Percentiles rank a stretch among this genome's conserved stretches.
phyloP scores from a whole-genome alignment of 257 asterid species.

The Haberlea rhodopensis region DNA sequence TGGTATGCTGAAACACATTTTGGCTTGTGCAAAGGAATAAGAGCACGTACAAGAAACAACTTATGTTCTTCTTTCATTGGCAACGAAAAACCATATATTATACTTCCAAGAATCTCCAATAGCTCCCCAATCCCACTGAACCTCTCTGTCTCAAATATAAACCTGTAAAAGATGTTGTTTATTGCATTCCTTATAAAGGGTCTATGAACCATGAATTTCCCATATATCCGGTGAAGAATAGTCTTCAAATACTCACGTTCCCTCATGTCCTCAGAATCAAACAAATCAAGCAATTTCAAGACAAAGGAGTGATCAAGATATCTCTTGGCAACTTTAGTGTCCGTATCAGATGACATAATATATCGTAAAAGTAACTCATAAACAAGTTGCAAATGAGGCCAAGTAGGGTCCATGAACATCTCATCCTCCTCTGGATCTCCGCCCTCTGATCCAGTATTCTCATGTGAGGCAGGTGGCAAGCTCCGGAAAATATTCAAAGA shows the following conservation, averaged over 20 bases:
- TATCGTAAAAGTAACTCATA: slow-evolving; percentile 14
- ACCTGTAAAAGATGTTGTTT: slow-evolving; percentile 12
- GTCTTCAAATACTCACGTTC: slow-evolving; percentile 16
- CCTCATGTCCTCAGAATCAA: slow-evolving; percentile 15
- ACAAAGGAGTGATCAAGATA: slow-evolving; percentile 11
- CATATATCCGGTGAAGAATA: slow-evolving; percentile 15
- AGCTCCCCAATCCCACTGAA: slow-evolving; percentile 17
- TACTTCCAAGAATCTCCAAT: slow-evolving; percentile 16
- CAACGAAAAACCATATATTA: slow-evolving; percentile 13
- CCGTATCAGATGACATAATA: slow-evolving; percentile 1
- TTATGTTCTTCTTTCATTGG: slow-evolving; percentile 19
- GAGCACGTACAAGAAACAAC: slow-evolving; percentile 14
- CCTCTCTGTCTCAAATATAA: slow-evolving; percentile 17
- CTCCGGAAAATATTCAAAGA: slow-evolving; percentile 6
- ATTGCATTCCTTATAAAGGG: slow-evolving; percentile 18
- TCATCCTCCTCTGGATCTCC: slow-evolving; percentile 15
- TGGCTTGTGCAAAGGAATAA: slow-evolving; percentile 16
- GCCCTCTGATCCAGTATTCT: slow-evolving; percentile 5
- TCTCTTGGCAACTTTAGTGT: slow-evolving; percentile 10
- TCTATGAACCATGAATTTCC: slow-evolving; percentile 18
- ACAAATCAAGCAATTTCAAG: slow-evolving; percentile 19
- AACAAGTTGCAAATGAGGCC: slow-evolving; percentile 16
- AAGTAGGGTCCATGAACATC: slow-evolving; percentile 3
- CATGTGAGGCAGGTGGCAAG: slow-evolving; percentile 18
- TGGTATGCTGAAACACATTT: slow-evolving; percentile 8